Conservation (phyloP, 768 basidiomycete species). For the Pholiota conissans region DNA sequence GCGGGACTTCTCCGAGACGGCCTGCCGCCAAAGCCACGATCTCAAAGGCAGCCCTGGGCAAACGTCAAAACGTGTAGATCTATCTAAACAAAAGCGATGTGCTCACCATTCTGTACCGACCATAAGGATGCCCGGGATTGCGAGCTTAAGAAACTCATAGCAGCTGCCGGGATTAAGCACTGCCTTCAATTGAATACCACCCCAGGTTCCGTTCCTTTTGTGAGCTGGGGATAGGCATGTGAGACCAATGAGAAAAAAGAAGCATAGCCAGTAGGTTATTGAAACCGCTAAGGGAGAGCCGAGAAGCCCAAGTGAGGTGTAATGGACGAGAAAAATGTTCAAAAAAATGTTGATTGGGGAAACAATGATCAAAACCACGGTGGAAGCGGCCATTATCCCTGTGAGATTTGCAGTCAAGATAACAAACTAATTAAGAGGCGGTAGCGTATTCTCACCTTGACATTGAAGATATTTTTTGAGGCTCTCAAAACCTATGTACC, state of each 20-base stretch:
- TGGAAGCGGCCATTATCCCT: conserved; percentile 80
- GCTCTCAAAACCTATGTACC: conserved; percentile 74
- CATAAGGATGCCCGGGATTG: conserved; percentile 78
- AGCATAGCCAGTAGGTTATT: conserved; percentile 69
- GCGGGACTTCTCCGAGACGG: conserved; percentile 59
- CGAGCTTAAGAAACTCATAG: conserved; percentile 58
- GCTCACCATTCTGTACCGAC: conserved; percentile 77
- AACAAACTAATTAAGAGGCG: no score
- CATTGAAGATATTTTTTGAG: conserved; percentile 81
- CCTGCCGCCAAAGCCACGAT: conserved; percentile 81
- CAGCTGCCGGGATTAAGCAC: conserved; percentile 54
- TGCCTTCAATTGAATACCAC: conserved; percentile 45
- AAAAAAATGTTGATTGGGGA: conserved; percentile 66
- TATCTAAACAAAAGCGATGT: neutral
- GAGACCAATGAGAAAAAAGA: conserved; percentile 49
- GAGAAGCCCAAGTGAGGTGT: conserved; percentile 59
- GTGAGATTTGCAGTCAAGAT: neutral
- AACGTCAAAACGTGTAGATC: neutral
- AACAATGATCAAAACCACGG: conserved; percentile 58
- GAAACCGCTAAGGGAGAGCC: conserved; percentile 71
- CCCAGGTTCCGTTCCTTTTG: conserved; percentile 62
- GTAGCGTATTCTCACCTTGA: conserved; percentile 65
- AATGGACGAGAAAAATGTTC: conserved; percentile 62
- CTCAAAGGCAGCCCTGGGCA: conserved; percentile 75
- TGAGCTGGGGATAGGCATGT: conserved; percentile 55